A percentile compares a stretch with the other conserved stretches of the same genome.
These are phyloP conservation scores for Avena insularis DNA, from an alignment of 176 grass and related monocot species.

Conservation along the genomic window DNA sequence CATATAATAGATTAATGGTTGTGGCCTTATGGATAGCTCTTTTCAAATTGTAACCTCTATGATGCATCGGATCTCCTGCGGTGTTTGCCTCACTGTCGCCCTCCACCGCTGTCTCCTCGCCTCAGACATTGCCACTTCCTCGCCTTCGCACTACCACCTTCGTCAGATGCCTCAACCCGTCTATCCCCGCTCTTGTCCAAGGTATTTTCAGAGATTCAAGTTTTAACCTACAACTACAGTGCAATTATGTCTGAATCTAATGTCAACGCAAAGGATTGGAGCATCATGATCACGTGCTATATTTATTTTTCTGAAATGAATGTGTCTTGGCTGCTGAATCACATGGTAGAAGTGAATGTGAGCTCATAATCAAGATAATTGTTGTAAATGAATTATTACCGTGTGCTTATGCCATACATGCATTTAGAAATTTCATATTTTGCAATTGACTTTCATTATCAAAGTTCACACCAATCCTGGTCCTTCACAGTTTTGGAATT, in stretches of 20 bases:
- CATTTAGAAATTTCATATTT: not conserved
- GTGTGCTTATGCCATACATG: not conserved
- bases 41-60: too few relatives aligned
- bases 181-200: constrained; percentile 61
- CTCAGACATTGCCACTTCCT: constrained; percentile 50
- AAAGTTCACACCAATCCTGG: not conserved
- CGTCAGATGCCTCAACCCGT: constrained; percentile 56
- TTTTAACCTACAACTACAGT: not conserved
- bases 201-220: constrained; percentile 31
- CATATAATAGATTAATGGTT: too few relatives aligned
- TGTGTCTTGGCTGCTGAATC: not conserved
- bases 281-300: not conserved
- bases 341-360: not conserved
- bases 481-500: too few relatives aligned
- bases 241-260: not conserved
- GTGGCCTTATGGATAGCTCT: too few relatives aligned
- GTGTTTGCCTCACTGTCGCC: too few relatives aligned
- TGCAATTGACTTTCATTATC: not conserved
- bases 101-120: constrained; percentile 37
- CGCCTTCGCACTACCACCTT: constrained; percentile 38
- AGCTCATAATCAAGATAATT: not conserved
- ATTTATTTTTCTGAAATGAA: not conserved
- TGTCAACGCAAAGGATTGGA: not conserved
- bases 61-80: too few relatives aligned
- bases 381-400: not conserved